phyloP scores from a whole-genome alignment of 805 yeast genomes.

The Myxozyma neglecta region DNA sequence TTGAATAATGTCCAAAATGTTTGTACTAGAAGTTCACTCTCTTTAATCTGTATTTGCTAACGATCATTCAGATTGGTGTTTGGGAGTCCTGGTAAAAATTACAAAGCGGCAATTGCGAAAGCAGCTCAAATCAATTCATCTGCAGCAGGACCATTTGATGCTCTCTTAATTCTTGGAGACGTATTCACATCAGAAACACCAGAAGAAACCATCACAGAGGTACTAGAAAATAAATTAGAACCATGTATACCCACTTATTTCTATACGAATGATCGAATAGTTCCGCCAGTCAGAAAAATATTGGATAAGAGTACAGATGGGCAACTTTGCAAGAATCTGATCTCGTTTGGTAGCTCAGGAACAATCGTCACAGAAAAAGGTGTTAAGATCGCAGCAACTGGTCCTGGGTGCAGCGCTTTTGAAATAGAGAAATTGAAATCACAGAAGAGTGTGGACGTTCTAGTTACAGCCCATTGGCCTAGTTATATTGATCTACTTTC shows the following conservation, averaged over 20 bases:
- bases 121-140: slow-evolving; percentile 24
- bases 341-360: slow-evolving; percentile 20
- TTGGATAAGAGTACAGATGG: slow-evolving; percentile 6
- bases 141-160: slow-evolving; percentile 31
- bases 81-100: slow-evolving; percentile 21
- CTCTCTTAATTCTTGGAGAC: slow-evolving; percentile 24
- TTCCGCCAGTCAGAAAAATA: neutral
- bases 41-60: neutral
- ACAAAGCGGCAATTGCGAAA: slow-evolving; percentile 16
- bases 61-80: slow-evolving; percentile 18
- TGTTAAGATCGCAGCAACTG: slow-evolving; percentile 14
- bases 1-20: slow-evolving; percentile 4
- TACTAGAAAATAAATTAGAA: slow-evolving; percentile 10
- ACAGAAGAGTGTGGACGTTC: slow-evolving; percentile 28
- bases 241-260: slow-evolving; percentile 24
- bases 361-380: slow-evolving; percentile 18
- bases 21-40: neutral
- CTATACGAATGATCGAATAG: neutral
- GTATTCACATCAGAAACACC: slow-evolving; percentile 13
- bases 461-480: slow-evolving; percentile 33
- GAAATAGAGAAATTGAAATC: slow-evolving; percentile 22
- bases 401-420: slow-evolving; percentile 16
- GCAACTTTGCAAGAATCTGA: slow-evolving; percentile 14
- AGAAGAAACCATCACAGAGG: slow-evolving; percentile 3
- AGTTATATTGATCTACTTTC: slow-evolving; percentile 25